Base-by-base conservation (phyloP, 768 basidiomycete species). In the Boletus speciosus region DNA sequence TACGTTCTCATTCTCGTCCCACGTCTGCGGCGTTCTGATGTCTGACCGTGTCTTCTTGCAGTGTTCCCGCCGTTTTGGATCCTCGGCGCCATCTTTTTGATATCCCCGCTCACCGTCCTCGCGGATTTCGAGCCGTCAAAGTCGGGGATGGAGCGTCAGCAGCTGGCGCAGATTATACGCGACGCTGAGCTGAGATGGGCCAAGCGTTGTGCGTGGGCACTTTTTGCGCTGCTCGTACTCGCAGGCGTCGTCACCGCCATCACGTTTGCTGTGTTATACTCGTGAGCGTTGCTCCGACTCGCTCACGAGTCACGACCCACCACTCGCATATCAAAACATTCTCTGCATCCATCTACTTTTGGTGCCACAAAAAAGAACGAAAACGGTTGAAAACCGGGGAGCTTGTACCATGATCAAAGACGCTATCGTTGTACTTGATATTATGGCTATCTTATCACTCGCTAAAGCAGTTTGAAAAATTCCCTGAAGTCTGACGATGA, bases 21-120 rank as follows among this genome's bases (percentile, higher is more conserved):
- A 6, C 11, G 14, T 54, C 15, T 25, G 12, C 8, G n/a, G 6
- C 10, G 21, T 19, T 11, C 8, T 16, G 23, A 43, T 3, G 16
- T 49, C 35, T 52, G 50, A 48, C 29, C n/a, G 2, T 9, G 10
- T 48, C 21, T 29, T 53, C 15, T 56, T 35, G 1, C 57, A 78
- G 78, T 80, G 48, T 79, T 77, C 66, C 78, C 78, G n/a, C 73
- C 71, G 15, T 73, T 79, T 54, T 81, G 80, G 79, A 40, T 78
- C 21, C 61, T 76, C 6, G 77, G 78, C 16, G 61, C 69, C 8
- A 48, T 71, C 59, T 73, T 80, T 43, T 62, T 79, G 19, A 39
- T 71, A 42, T 74, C 68, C 6, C 77, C 78, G 1, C 70, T 79
- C n/a, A 58, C 58, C 35, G 71, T 68, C 5, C 76, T 78, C 2